Conservation (phyloP, 2,329 filamentous ascomycete genomes). For the Exophiala dermatitidis region DNA sequence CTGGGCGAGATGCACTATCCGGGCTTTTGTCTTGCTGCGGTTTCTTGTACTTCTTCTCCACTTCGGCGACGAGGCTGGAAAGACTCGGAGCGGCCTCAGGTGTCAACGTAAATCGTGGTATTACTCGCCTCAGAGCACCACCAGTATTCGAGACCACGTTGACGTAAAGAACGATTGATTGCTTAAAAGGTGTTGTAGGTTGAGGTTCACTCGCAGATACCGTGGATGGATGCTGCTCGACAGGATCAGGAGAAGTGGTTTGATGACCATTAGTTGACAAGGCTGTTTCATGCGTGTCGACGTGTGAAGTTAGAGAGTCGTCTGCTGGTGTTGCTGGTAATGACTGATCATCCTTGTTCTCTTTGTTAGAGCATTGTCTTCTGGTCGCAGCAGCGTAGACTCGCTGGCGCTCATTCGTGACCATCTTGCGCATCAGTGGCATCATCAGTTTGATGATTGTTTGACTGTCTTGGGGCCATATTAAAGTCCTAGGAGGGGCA, state of each 20-base stretch:
- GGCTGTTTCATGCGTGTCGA: background rate
- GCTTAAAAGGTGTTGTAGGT: slow-evolving; percentile 14
- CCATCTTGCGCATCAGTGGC: slow-evolving; percentile 51
- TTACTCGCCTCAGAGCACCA: slow-evolving; percentile 19
- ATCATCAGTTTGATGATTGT: slow-evolving; percentile 53
- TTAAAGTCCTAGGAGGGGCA: slow-evolving; percentile 40
- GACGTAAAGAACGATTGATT: slow-evolving; percentile 21
- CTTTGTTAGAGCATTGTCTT: slow-evolving; percentile 36
- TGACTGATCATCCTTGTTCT: slow-evolving; percentile 5
- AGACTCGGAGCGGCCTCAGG: slow-evolving; percentile 19
- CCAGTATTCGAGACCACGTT: slow-evolving; percentile 24
- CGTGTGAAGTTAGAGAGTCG: background rate
- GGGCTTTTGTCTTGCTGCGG: slow-evolving; percentile 1
- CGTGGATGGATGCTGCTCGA: background rate
- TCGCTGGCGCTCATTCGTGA: slow-evolving; percentile 53
- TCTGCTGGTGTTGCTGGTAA: background rate
- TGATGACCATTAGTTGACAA: slow-evolving; percentile 1
- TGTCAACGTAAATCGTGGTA: slow-evolving; percentile 22
- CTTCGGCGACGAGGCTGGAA: slow-evolving; percentile 16
- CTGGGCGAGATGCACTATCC: slow-evolving; percentile 7
- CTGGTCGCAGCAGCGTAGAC: slow-evolving; percentile 52
- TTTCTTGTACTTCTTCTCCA: slow-evolving; percentile 18
- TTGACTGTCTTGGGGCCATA: slow-evolving; percentile 50
- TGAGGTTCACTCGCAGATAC: background rate
- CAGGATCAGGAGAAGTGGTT: background rate